Evolutionary conservation across 768 basidiomycete genomes (phyloP), one percentile per base, ranked within the genome.

Genomic region (Phylloporus rhodoxanthus): DNA sequence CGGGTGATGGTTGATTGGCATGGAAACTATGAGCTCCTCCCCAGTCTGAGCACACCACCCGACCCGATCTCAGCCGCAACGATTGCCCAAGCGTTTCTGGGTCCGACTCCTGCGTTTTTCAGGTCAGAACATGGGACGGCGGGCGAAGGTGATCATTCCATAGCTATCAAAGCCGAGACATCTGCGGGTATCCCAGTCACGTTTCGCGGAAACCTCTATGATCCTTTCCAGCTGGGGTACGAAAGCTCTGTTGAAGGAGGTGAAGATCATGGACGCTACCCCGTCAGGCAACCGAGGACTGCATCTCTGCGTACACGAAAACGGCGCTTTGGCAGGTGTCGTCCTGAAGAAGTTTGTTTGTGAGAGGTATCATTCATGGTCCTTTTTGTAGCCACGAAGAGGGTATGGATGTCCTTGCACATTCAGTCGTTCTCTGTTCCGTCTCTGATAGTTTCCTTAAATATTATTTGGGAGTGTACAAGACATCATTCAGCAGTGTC

Each of bases 1-100:
- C 55, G 41, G 25, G 50, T 47, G 42, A 47, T 52, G 39, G 30
- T 52, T 10, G 60, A 54, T 34, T 59, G 62, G 62, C 53, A 55
- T 23, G 52, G 57, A 41, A 51, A 53, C 39, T 53, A 56, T 20
- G 65, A 60, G 13, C 46, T 56, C 48, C 34, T 56, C 15, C 33
- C 52, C 13, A 47, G n/a, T n/a, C n/a, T n/a, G n/a, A n/a, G 55
- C 23, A 42, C 43, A 4, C 15, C 42, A 3, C 15, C 34, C 8
- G 21, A 17, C 23, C 9, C 15, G 37, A 21, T 44, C 25, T 26
- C 44, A 17, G 55, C 58, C 37, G 38, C 54, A 20, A 37, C 44
- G 5, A 37, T 40, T 14, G 61, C 64, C 15, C 62, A 57, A 28
- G 56, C 51, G 20, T 64, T 61, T 48, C 64, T 55, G 14, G 54